Percentiles rank a stretch among this genome's conserved stretches.
Evolutionary conservation across 768 basidiomycete species (phyloP).

Genomic region (Favolaschia claudopus): DNA sequence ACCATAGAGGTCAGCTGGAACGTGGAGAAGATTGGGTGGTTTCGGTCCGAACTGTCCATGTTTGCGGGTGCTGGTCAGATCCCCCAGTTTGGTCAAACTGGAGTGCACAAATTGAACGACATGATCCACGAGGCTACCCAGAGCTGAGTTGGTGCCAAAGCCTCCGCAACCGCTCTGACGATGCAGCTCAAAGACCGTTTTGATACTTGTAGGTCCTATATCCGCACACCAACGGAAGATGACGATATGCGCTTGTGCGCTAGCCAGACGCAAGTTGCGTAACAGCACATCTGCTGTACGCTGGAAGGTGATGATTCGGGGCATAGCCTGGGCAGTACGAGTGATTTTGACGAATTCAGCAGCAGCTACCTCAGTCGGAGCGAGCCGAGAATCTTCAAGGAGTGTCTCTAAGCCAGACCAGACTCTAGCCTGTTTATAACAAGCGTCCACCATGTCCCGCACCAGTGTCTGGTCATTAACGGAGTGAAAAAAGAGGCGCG

Average conservation of each 20-base stretch:
- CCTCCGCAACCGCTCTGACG: neutral
- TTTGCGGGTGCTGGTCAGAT: no score
- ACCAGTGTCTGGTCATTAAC: neutral
- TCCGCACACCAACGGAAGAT: constrained; percentile 1
- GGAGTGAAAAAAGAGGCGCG: neutral
- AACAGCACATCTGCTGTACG: neutral
- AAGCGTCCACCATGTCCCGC: neutral
- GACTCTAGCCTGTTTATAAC: neutral
- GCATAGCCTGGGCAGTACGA: neutral
- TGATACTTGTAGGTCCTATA: neutral
- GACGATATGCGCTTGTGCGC: neutral
- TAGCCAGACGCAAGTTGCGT: neutral
- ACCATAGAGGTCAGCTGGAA: neutral
- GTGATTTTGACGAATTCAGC: neutral
- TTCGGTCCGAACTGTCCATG: neutral
- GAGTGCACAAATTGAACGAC: neutral
- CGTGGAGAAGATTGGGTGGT: neutral
- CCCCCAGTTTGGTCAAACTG: neutral
- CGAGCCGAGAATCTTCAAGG: neutral
- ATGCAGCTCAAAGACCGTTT: neutral
- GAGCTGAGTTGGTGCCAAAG: neutral
- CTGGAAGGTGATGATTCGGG: neutral
- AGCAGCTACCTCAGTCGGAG: neutral
- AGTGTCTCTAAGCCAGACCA: neutral
- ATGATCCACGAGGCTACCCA: neutral